phyloP scores from a whole-genome alignment of 208 protist species.

The Tritrichomonas foetus region DNA sequence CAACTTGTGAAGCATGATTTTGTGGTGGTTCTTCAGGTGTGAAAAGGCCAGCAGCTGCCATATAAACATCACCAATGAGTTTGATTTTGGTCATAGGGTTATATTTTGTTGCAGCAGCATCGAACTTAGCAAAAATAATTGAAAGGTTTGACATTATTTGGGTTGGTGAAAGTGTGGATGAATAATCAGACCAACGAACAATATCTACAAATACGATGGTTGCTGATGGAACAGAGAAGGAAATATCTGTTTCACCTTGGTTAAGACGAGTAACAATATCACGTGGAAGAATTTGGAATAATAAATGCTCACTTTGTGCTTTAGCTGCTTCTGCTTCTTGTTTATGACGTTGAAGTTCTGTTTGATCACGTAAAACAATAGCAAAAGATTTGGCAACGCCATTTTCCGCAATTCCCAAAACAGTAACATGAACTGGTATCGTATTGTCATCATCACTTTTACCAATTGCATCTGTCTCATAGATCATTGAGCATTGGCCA shows the following conservation, averaged over 20 bases:
- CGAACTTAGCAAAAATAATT: neutral
- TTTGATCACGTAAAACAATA: neutral
- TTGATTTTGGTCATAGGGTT: neutral
- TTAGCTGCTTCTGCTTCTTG: neutral
- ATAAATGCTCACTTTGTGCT: neutral
- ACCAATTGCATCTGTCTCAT: no score
- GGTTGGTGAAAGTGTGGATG: neutral
- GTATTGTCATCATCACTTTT: neutral
- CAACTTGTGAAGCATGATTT: no score
- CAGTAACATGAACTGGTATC: neutral
- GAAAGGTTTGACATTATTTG: neutral
- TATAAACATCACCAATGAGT: neutral
- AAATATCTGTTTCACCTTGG: conserved; percentile 34
- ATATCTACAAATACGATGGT: conserved; percentile 10
- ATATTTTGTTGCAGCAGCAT: neutral
- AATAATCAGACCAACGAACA: neutral
- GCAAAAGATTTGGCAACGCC: neutral
- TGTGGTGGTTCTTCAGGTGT: no score
- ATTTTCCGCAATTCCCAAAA: neutral
- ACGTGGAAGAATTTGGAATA: neutral
- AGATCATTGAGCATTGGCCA: neutral
- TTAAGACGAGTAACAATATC: neutral
- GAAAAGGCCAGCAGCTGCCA: conserved; percentile 5
- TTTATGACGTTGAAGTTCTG: neutral
- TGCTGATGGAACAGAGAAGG: neutral